phyloP scores from a whole-genome alignment of 2,329 filamentous ascomycete genomes.

The Microsporum canis region DNA sequence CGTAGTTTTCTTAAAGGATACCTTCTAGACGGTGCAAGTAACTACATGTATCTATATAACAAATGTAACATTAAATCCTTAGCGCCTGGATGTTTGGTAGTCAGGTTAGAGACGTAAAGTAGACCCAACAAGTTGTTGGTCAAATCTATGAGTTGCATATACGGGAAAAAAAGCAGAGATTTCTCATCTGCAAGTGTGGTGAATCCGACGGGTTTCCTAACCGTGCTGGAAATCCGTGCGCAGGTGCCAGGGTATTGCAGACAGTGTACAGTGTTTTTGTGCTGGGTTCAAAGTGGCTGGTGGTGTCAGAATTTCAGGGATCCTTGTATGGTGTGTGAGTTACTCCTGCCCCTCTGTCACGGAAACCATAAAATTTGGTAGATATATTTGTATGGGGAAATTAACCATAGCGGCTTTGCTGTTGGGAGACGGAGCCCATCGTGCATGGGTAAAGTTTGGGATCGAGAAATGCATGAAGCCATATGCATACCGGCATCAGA shows the following conservation, averaged over 20 bases:
- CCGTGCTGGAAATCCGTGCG: not conserved
- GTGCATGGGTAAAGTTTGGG: not conserved
- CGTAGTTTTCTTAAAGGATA: not conserved
- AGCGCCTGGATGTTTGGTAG: not conserved
- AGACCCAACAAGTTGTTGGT: not conserved
- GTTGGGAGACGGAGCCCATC: not conserved
- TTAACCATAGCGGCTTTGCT: not conserved
- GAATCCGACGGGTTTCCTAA: not conserved
- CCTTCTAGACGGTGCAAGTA: no score
- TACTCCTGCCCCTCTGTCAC: not conserved
- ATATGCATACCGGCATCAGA: slow-evolving; percentile 2
- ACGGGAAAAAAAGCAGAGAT: not conserved
- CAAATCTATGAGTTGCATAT: not conserved
- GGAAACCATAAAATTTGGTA: no score
- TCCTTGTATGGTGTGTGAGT: not conserved
- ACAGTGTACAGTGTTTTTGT: not conserved
- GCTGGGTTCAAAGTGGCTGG: not conserved
- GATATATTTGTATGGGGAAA: not conserved
- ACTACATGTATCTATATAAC: not conserved
- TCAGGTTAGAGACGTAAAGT: not conserved
- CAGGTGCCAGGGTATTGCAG: not conserved
- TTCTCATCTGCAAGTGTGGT: not conserved
- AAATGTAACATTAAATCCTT: not conserved
- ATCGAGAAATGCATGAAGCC: not conserved
- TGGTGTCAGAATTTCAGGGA: not conserved